These are phyloP conservation scores for Tulasnella sp. DNA, from an alignment of 768 basidiomycete species.

Conservation along the genomic window DNA sequence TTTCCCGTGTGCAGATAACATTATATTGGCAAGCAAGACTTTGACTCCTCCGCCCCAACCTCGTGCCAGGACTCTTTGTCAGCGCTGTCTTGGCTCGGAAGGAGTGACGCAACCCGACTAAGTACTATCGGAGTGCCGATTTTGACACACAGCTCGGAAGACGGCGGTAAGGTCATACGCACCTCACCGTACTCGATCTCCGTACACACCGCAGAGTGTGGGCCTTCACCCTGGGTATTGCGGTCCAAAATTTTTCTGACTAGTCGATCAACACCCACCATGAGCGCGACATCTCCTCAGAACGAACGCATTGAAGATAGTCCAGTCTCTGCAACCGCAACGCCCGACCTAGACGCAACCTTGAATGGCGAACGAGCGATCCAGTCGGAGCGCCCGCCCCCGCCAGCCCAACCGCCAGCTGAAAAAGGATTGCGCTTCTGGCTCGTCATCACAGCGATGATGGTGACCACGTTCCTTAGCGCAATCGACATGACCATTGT, in stretches of 20 bases:
- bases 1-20: too few species aligned
- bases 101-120: not conserved
- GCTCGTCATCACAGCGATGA: too few species aligned
- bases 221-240: not conserved
- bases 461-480: slow-evolving; percentile 3
- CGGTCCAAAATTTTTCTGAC: not conserved
- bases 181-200: not conserved
- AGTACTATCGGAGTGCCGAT: not conserved
- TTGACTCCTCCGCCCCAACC: not conserved
- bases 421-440: too few species aligned
- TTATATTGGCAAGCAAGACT: too few species aligned
- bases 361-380: not conserved
- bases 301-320: not conserved
- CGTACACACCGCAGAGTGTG: not conserved
- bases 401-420: not conserved
- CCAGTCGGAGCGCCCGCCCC: not conserved
- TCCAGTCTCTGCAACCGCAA: not conserved
- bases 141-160: not conserved
- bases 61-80: not conserved
- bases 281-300: not conserved
- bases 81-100: not conserved
- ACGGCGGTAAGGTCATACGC: not conserved
- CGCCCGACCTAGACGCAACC: not conserved
- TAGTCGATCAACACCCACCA: not conserved
- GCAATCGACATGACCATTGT: slow-evolving; percentile 43